Percentiles rank a stretch among this genome's conserved stretches.
Evolutionary conservation across 148 eudicot genomes (phyloP).

Genomic region (Selenicereus undatus): DNA sequence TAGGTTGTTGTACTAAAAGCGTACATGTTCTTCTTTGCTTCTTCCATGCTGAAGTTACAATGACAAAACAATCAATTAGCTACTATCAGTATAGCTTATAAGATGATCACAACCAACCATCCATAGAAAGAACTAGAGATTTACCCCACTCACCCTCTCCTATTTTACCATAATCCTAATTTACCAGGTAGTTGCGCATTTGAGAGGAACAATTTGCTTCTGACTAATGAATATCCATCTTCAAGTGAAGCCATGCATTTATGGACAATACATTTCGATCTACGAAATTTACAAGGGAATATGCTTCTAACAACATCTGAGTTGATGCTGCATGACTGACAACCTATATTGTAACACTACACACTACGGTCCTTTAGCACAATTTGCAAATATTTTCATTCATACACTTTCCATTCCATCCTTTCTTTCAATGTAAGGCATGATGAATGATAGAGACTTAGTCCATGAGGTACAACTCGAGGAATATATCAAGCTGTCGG

Average conservation of each 20-base stretch:
- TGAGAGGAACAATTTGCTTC: neutral
- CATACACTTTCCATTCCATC: neutral
- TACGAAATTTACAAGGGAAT: too few species aligned
- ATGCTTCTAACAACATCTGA: too few species aligned
- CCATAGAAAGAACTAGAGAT: too few species aligned
- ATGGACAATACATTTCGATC: too few species aligned
- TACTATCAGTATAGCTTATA: neutral
- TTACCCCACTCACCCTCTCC: too few species aligned
- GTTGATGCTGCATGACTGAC: too few species aligned
- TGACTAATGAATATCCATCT: too few species aligned
- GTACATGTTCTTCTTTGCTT: slow-evolving; percentile 95
- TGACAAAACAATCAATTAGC: neutral
- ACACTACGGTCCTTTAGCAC: neutral
- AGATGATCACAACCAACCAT: too few species aligned
- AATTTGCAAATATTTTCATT: neutral
- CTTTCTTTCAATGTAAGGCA: neutral
- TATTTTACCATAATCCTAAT: too few species aligned
- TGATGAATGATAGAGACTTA: neutral
- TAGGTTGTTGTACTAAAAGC: slow-evolving; percentile 98
- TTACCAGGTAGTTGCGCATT: neutral
- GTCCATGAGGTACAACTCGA: neutral
- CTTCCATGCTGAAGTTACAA: slow-evolving; percentile 69
- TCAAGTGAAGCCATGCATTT: too few species aligned
- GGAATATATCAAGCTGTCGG: neutral
- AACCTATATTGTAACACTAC: too few species aligned